Evolutionary conservation across 2,329 filamentous ascomycete genomes (phyloP).

Genomic region (Hawksworthiomyces lignivorus): DNA sequence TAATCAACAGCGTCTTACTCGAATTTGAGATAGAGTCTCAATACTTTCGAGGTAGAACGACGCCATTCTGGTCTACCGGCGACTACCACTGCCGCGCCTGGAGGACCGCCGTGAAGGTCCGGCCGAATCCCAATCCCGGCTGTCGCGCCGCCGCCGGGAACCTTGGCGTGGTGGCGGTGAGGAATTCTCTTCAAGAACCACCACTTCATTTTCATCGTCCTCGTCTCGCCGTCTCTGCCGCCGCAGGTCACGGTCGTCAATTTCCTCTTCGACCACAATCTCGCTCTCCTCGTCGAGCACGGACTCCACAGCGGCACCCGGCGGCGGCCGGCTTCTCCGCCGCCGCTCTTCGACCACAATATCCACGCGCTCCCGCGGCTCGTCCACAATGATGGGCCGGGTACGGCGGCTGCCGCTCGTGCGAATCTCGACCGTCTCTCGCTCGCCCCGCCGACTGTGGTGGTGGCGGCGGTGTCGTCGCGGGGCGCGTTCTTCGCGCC

Average conservation of each 20-base stretch:
- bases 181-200: constrained; percentile 4
- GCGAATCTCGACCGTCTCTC: constrained; percentile 23
- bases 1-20: too few species aligned
- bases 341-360: constrained; percentile 20
- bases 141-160: too few species aligned
- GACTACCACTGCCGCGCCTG: too few species aligned
- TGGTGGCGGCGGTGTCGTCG: constrained; percentile 13
- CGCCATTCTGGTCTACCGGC: too few species aligned
- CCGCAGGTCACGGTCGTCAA: background rate
- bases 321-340: background rate
- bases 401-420: constrained; percentile 8
- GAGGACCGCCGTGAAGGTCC: too few species aligned
- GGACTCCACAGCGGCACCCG: constrained; percentile 1
- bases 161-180: too few species aligned
- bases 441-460: constrained; percentile 13
- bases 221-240: constrained; percentile 4
- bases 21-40: too few species aligned
- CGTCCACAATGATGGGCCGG: constrained; percentile 20
- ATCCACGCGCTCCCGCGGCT: constrained; percentile 18
- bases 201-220: constrained; percentile 8
- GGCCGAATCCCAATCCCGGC: too few species aligned
- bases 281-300: constrained; percentile 6
- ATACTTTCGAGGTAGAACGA: too few species aligned
- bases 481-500: background rate
- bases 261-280: constrained; percentile 9